Conservation (phyloP, 176 grass and related monocot species). For the Puya raimondii region DNA sequence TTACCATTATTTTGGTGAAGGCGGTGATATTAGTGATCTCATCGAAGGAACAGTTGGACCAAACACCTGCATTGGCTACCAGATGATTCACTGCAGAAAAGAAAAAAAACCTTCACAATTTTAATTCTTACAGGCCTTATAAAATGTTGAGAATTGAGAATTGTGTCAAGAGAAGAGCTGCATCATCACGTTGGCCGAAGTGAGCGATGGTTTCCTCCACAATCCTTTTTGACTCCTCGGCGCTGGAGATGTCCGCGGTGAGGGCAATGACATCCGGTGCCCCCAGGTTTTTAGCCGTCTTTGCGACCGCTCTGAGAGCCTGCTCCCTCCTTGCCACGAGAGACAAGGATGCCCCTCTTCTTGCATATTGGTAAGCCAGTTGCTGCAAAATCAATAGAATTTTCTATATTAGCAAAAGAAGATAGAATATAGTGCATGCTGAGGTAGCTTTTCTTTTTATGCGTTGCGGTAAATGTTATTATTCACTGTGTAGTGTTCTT, state of each 20-base stretch:
- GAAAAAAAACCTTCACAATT: neutral
- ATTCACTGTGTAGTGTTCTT: no score
- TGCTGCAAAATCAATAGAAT: slow-evolving; percentile 36
- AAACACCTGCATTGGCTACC: slow-evolving; percentile 76
- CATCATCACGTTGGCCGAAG: slow-evolving; percentile 56
- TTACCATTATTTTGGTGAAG: slow-evolving; percentile 70
- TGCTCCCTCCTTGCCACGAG: slow-evolving; percentile 63
- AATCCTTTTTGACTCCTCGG: slow-evolving; percentile 47
- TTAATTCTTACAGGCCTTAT: neutral
- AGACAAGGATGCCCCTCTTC: slow-evolving; percentile 58
- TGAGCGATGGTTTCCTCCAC: slow-evolving; percentile 69
- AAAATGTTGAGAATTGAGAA: neutral
- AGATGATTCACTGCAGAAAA: slow-evolving; percentile 67
- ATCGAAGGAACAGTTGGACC: slow-evolving; percentile 81
- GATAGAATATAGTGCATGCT: no score
- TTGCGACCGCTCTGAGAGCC: slow-evolving; percentile 46
- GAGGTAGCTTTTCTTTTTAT: no score
- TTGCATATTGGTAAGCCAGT: slow-evolving; percentile 74
- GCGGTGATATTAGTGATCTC: slow-evolving; percentile 74
- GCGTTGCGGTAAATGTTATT: no score
- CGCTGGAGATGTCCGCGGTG: slow-evolving; percentile 51
- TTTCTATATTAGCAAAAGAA: neutral
- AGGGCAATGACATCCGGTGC: slow-evolving; percentile 54
- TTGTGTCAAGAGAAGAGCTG: neutral
- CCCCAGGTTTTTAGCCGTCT: slow-evolving; percentile 42